Conservation (phyloP, 805 yeast species). For the Saccharomyces cerevisiae region DNA sequence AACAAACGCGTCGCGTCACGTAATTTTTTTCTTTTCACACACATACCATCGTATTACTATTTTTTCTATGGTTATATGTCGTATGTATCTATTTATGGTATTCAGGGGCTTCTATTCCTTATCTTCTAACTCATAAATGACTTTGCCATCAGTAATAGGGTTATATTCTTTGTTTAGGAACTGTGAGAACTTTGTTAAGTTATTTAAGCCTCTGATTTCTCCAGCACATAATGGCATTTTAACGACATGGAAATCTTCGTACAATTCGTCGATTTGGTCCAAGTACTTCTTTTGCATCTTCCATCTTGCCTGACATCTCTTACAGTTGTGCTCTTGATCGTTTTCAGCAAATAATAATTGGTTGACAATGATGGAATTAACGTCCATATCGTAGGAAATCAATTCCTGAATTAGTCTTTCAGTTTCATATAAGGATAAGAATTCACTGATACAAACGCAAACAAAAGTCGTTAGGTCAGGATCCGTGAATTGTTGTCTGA, state of each 20-base stretch:
- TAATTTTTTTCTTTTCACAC: background rate
- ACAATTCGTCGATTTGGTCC: slow-evolving; percentile 90
- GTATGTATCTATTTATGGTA: background rate
- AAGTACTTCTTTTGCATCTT: slow-evolving; percentile 92
- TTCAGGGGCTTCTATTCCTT: slow-evolving; percentile 11
- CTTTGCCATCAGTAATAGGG: slow-evolving; percentile 45
- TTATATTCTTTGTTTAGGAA: slow-evolving; percentile 73
- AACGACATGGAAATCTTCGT: slow-evolving; percentile 93
- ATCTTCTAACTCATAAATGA: slow-evolving; percentile 32
- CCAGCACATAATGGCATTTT: slow-evolving; percentile 92
- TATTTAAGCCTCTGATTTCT: slow-evolving; percentile 89
- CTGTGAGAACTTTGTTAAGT: slow-evolving; percentile 73
- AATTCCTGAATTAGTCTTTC: slow-evolving; percentile 97
- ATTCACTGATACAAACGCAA: slow-evolving; percentile 96
- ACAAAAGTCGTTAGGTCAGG: slow-evolving; percentile 93
- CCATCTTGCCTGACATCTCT: slow-evolving; percentile 86
- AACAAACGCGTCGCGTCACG: background rate
- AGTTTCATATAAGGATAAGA: slow-evolving; percentile 90
- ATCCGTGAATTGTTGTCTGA: slow-evolving; percentile 88
- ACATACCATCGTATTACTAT: background rate
- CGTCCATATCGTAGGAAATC: slow-evolving; percentile 91
- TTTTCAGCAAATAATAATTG: slow-evolving; percentile 79
- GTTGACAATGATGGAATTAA: slow-evolving; percentile 90
- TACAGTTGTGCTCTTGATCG: slow-evolving; percentile 65
- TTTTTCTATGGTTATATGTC: background rate